Base-by-base conservation (phyloP, 106 monocot species). In the Allium sativum region DNA sequence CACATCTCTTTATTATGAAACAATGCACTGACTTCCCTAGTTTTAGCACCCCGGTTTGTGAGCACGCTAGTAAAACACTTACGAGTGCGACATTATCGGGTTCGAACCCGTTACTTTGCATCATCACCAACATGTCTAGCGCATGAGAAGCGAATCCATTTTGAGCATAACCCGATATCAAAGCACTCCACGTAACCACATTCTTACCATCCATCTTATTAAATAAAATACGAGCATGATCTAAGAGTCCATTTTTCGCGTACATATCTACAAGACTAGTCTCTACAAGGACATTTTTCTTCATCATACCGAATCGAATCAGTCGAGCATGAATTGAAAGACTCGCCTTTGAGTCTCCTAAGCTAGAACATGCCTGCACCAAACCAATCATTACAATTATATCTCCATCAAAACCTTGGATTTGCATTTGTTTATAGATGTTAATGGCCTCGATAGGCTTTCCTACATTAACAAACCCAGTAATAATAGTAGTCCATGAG, bases 401-500 rank as follows among this genome's bases (percentile, higher is more conserved):
- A 73, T 94, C 93, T 21, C 74, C 89, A 15, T 76, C 72, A 47
- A 83, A 17, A 9, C 89, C 77, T 43, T 76, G 77, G 10, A 18
- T 40, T 41, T 31, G 41, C 84, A 89, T 83, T 60, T 59, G 78
- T 14, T 59, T 53, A 65, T 76, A 89, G 11, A 77, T 20, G 31
- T 48, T 55, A 19, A 89, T 72, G 0, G 83, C 86, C 41, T 89
- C 62, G 3, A 70, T 1, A 7, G 82, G 62, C 54, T 40, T 72
- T 7, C 81, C 76, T 9, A 42, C 50, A 22, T 57, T 54, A 43
- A 61, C 70, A 48, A 83, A 71, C 22, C 82, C 85, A 15, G 71
- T 53, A 41, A 94, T 79, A 78, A 89, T 84, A 18, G 89, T 81
- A 21, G 81, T 94, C 86, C 89, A 94, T 7, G 83, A 81, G 6